phyloP scores from a whole-genome alignment of 2,329 filamentous ascomycete genomes.

The Blumeria graminis region DNA sequence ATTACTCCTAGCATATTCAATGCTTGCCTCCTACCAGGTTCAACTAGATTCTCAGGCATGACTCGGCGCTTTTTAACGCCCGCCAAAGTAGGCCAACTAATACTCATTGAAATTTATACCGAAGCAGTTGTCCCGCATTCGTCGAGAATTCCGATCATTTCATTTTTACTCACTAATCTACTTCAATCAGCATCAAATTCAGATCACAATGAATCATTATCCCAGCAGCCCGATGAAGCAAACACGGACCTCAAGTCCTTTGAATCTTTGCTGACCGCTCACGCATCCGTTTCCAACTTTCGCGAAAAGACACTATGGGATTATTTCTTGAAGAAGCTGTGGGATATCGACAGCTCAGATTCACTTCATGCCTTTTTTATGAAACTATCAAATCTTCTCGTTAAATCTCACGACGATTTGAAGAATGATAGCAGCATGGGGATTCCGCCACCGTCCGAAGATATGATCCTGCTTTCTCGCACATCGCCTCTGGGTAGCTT shows the following conservation, averaged over 20 bases:
- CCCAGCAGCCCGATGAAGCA: slow-evolving; percentile 12
- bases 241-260: slow-evolving; percentile 30
- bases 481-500: slow-evolving; percentile 66
- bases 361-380: slow-evolving; percentile 56
- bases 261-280: slow-evolving; percentile 28
- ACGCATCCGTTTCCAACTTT: slow-evolving; percentile 28
- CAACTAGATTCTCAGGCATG: no score
- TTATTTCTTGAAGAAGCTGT: slow-evolving; percentile 54
- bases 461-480: slow-evolving; percentile 37
- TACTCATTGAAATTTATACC: slow-evolving; percentile 60
- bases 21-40: no score
- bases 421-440: slow-evolving; percentile 29
- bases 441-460: slow-evolving; percentile 22
- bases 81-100: slow-evolving; percentile 61
- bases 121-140: slow-evolving; percentile 42
- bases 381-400: slow-evolving; percentile 29
- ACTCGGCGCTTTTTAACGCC: slow-evolving; percentile 36
- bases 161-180: slow-evolving; percentile 52
- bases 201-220: slow-evolving; percentile 5
- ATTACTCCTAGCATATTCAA: no score
- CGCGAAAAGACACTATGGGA: slow-evolving; percentile 77
- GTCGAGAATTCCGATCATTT: slow-evolving; percentile 51
- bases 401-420: slow-evolving; percentile 35
- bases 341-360: slow-evolving; percentile 64
- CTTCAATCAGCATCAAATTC: slow-evolving; percentile 22